Percentiles rank a stretch among this genome's conserved stretches.
These are phyloP conservation scores for Fusarium subglutinans DNA, from an alignment of 2,329 filamentous ascomycete species.

Conservation along the genomic window DNA sequence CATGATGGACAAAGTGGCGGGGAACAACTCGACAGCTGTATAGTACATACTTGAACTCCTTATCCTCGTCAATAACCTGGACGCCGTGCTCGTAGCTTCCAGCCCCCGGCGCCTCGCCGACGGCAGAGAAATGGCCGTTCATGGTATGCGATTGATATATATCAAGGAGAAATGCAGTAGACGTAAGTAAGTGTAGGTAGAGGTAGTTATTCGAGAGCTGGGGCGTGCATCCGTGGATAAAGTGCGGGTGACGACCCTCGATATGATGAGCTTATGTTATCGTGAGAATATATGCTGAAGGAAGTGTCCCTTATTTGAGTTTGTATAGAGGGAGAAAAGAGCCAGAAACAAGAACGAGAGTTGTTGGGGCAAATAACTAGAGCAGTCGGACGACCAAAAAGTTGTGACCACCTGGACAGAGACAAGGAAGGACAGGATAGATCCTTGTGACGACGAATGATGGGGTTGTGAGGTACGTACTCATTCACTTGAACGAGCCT, in stretches of 20 bases:
- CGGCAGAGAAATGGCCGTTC: constrained; percentile 84
- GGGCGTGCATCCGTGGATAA: constrained; percentile 31
- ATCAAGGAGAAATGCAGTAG: constrained; percentile 1
- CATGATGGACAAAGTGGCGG: constrained; percentile 11
- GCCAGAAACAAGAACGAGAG: constrained; percentile 7
- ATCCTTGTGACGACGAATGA: constrained; percentile 33
- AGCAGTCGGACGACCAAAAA: constrained; percentile 38
- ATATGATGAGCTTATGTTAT: constrained; percentile 5
- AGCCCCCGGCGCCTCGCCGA: constrained; percentile 71
- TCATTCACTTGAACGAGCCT: neutral
- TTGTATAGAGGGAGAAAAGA: neutral
- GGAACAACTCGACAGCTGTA: constrained; percentile 20
- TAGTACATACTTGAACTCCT: constrained; percentile 89
- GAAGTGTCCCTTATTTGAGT: neutral
- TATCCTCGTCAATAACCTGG: constrained; percentile 92
- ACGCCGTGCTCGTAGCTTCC: constrained; percentile 90
- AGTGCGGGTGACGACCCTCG: constrained; percentile 27
- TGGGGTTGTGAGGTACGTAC: constrained; percentile 33
- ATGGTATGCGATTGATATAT: constrained; percentile 53
- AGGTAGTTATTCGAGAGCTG: constrained; percentile 20
- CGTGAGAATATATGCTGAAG: constrained; percentile 7
- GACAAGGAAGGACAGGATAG: constrained; percentile 21
- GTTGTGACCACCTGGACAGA: constrained; percentile 41
- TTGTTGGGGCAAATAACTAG: constrained; percentile 34
- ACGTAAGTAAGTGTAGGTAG: neutral